Percentiles rank a stretch among this genome's conserved stretches.
These are phyloP conservation scores for Kwoniella botswanensis DNA, from an alignment of 768 basidiomycete genomes.

Conservation along the genomic window DNA sequence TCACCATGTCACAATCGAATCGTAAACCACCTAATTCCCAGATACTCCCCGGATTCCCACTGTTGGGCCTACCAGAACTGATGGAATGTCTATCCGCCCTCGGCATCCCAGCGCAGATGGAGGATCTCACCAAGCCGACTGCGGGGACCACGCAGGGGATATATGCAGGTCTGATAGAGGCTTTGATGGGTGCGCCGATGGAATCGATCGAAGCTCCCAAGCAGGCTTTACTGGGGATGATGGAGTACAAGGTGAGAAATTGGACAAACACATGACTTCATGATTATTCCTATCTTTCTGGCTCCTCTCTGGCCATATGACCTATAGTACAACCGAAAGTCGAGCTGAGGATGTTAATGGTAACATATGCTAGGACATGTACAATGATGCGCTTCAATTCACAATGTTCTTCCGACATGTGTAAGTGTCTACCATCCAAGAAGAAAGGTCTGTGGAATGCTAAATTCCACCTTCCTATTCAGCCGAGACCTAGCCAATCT, in stretches of 20 bases:
- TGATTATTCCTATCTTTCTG: no score
- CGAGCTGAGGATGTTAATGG: no score
- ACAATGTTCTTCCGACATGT: constrained; percentile 55
- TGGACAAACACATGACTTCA: no score
- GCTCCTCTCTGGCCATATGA: no score
- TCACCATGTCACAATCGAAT: constrained; percentile 22
- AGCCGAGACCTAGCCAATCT: constrained; percentile 43
- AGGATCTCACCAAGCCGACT: constrained; percentile 42
- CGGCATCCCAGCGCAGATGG: constrained; percentile 38
- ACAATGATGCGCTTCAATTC: constrained; percentile 48
- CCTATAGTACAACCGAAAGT: no score
- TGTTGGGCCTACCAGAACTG: constrained; percentile 38
- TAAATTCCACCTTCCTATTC: not conserved
- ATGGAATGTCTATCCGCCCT: constrained; percentile 42
- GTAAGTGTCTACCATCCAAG: constrained; percentile 28
- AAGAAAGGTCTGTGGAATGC: constrained; percentile 7
- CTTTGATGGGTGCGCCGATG: constrained; percentile 44
- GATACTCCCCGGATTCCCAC: constrained; percentile 35
- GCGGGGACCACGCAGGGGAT: constrained; percentile 40
- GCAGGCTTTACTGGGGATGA: constrained; percentile 50
- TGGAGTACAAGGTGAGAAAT: constrained; percentile 53
- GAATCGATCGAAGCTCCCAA: constrained; percentile 50
- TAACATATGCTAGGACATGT: constrained; percentile 36
- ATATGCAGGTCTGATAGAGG: constrained; percentile 40
- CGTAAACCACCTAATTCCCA: constrained; percentile 18